These are phyloP conservation scores for Heliamphora pulchella DNA, from an alignment of 179 eudicot species.

Conservation along the genomic window DNA sequence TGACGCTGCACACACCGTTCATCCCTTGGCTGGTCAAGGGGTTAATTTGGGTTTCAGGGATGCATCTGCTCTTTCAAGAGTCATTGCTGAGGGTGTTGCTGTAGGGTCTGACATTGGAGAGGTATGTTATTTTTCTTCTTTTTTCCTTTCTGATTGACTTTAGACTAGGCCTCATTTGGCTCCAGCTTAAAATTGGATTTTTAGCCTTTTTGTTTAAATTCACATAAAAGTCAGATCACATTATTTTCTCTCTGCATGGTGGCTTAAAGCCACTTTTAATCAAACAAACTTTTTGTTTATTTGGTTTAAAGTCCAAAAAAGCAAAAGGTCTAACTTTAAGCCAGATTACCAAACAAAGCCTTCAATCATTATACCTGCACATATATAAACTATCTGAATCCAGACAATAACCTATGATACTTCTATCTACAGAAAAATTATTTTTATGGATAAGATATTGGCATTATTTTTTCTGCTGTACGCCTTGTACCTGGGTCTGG, in stretches of 20 bases:
- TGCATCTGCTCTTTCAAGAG: constrained; percentile 68
- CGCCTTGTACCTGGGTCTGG: neutral
- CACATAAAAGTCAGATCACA: too few species aligned
- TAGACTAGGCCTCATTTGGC: too few species aligned
- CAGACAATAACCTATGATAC: neutral
- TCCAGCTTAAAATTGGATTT: too few species aligned
- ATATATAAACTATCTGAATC: neutral
- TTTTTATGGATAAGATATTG: neutral
- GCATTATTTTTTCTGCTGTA: neutral
- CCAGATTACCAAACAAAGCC: too few species aligned
- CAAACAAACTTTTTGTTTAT: too few species aligned
- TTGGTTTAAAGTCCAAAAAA: too few species aligned
- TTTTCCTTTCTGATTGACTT: too few species aligned
- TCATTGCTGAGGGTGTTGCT: constrained; percentile 76
- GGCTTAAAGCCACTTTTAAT: too few species aligned
- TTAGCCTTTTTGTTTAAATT: too few species aligned
- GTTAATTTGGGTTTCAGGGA: constrained; percentile 97
- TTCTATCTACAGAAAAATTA: neutral
- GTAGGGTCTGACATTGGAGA: constrained; percentile 89
- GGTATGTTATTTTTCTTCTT: constrained; percentile 36
- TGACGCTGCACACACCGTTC: constrained; percentile 98
- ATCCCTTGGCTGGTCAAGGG: constrained; percentile 99
- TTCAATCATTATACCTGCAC: neutral
- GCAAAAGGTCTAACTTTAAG: too few species aligned
- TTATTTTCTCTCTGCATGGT: too few species aligned